Conservation (phyloP, 371 early-diverging fungal genomes). For the Funneliformis caledonium region DNA sequence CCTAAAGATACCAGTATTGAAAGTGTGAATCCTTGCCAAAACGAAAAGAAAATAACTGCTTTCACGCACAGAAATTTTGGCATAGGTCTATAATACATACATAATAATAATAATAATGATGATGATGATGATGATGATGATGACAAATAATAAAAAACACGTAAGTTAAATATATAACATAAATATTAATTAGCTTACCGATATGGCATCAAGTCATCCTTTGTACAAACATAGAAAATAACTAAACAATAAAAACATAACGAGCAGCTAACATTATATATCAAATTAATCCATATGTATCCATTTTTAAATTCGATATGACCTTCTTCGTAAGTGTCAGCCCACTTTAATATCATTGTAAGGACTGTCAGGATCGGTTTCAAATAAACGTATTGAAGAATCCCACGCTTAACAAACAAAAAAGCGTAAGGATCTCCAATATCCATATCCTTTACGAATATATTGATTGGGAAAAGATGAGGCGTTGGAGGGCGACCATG, state of each 20-base stretch:
- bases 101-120: not conserved
- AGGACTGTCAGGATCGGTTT: conserved; percentile 83
- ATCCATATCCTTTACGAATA: conserved; percentile 79
- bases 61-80: conserved; percentile 96
- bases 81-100: conserved; percentile 65
- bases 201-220: conserved; percentile 78
- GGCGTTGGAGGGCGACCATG: conserved; percentile 76
- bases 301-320: conserved; percentile 69
- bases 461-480: conserved; percentile 85
- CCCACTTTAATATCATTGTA: conserved; percentile 80
- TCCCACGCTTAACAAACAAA: conserved; percentile 86
- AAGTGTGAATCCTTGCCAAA: conserved; percentile 93
- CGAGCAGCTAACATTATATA: conserved; percentile 88
- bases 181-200: conserved; percentile 53
- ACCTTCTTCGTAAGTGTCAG: conserved; percentile 82
- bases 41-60: conserved; percentile 93
- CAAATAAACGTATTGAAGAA: conserved; percentile 91
- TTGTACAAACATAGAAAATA: conserved; percentile 87
- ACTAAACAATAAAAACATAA: conserved; percentile 86
- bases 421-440: conserved; percentile 88
- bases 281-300: conserved; percentile 82
- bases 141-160: not conserved
- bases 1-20: conserved; percentile 81
- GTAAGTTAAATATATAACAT: not conserved
- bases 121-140: not conserved